Evolutionary conservation across 2,329 filamentous ascomycete species (phyloP).

Genomic region (Immersiporthe knoxdaviesiana): DNA sequence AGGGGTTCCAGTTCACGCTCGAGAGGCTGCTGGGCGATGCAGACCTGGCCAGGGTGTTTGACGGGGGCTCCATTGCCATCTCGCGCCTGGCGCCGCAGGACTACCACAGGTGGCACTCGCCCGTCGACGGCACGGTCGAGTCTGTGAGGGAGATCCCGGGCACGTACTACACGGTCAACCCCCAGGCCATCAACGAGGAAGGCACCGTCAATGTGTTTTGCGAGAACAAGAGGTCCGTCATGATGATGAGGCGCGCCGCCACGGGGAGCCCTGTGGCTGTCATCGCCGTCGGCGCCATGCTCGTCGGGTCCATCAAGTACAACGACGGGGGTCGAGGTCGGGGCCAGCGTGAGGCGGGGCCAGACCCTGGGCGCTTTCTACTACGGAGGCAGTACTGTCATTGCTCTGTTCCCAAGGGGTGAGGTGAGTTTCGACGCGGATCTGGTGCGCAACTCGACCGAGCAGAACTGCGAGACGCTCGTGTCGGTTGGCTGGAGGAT

Average conservation of each 20-base stretch:
- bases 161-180: slow-evolving; percentile 49
- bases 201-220: slow-evolving; percentile 48
- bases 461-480: slow-evolving; percentile 43
- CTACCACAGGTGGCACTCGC: slow-evolving; percentile 50
- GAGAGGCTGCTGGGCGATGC: slow-evolving; percentile 42
- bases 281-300: slow-evolving; percentile 48
- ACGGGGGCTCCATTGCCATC: slow-evolving; percentile 43
- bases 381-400: slow-evolving; percentile 48
- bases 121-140: slow-evolving; percentile 44
- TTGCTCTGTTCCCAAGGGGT: slow-evolving; percentile 42
- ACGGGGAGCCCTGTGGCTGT: slow-evolving; percentile 40
- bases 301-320: slow-evolving; percentile 47
- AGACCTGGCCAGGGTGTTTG: slow-evolving; percentile 39
- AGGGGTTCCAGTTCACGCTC: slow-evolving; percentile 43
- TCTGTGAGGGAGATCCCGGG: slow-evolving; percentile 45
- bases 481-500: slow-evolving; percentile 44
- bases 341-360: slow-evolving; percentile 40
- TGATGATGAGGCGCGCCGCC: slow-evolving; percentile 39
- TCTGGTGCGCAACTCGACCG: slow-evolving; percentile 42
- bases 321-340: slow-evolving; percentile 40
- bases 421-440: slow-evolving; percentile 44
- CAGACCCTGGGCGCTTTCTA: slow-evolving; percentile 46
- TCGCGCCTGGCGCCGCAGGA: slow-evolving; percentile 49
- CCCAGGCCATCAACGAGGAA: slow-evolving; percentile 36
- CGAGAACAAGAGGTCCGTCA: slow-evolving; percentile 46